These are phyloP conservation scores for Macrophomina phaseolina DNA, from an alignment of 2,329 filamentous ascomycete genomes.

Conservation along the genomic window DNA sequence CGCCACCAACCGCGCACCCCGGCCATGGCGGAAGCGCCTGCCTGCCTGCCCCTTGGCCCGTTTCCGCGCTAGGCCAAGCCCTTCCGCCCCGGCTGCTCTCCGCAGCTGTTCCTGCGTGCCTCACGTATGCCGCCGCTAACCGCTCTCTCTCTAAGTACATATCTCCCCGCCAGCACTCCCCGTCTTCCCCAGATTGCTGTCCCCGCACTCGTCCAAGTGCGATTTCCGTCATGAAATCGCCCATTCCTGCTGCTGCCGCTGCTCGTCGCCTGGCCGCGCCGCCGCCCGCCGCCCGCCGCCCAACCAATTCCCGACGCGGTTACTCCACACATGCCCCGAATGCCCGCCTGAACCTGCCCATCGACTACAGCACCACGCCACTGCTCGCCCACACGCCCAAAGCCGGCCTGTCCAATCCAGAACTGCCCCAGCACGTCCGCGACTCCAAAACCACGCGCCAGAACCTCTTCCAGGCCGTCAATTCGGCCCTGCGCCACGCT, in stretches of 20 bases:
- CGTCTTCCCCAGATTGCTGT: conserved; percentile 22
- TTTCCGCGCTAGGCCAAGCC: conserved; percentile 4
- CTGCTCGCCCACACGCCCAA: conserved; percentile 81
- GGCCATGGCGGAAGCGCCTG: neutral
- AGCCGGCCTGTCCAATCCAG: conserved; percentile 70
- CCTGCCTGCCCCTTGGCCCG: neutral
- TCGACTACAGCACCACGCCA: conserved; percentile 83
- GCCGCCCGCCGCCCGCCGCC: neutral
- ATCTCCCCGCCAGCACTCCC: conserved; percentile 8
- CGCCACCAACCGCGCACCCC: neutral
- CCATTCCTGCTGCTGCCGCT: neutral
- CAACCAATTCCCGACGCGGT: conserved; percentile 26
- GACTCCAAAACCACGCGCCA: conserved; percentile 67
- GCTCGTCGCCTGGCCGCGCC: neutral
- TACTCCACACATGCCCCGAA: conserved; percentile 57
- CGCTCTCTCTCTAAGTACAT: conserved; percentile 5
- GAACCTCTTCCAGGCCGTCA: conserved; percentile 94
- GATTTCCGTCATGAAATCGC: neutral
- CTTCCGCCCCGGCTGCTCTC: neutral
- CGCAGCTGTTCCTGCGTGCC: neutral
- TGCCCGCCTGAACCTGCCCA: conserved; percentile 77
- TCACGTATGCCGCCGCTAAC: conserved; percentile 13
- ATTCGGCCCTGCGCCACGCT: conserved; percentile 83
- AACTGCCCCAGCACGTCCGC: conserved; percentile 67
- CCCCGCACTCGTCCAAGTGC: conserved; percentile 8